Conservation (phyloP, 805 yeast species). For the Blastobotrys mokoenaii region DNA sequence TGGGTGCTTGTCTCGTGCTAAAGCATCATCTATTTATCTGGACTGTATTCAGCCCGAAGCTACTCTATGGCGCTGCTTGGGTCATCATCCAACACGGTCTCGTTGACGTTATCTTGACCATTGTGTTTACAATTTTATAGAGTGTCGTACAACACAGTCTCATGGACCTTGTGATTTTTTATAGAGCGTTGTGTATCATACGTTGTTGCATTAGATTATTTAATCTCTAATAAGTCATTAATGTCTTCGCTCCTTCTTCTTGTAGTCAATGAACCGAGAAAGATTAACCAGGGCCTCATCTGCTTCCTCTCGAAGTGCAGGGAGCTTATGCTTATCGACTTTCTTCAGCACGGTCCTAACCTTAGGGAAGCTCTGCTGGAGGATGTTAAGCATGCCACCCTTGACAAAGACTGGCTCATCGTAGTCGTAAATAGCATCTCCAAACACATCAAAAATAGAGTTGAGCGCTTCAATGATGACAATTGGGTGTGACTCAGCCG, state of each 20-base stretch:
- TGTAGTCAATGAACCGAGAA: conserved; percentile 71
- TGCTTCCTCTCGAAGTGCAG: conserved; percentile 50
- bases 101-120: conserved; percentile 12
- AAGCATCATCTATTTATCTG: conserved; percentile 88
- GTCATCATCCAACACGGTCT: conserved; percentile 23
- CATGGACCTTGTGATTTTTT: no score
- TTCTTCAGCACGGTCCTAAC: conserved; percentile 48
- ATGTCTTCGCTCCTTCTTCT: conserved; percentile 36
- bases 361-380: conserved; percentile 38
- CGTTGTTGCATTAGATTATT: not conserved
- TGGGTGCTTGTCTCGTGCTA: conserved; percentile 62
- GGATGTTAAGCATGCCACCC: conserved; percentile 36
- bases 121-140: conserved; percentile 1
- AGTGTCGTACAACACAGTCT: not conserved
- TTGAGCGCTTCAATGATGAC: conserved; percentile 54
- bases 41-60: conserved; percentile 95
- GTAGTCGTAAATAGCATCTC: conserved; percentile 60
- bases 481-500: conserved; percentile 29
- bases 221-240: not conserved
- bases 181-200: no score
- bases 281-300: conserved; percentile 62
- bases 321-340: conserved; percentile 56
- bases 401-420: conserved; percentile 61
- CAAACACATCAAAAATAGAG: conserved; percentile 67
- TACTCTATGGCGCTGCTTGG: conserved; percentile 79